phyloP scores from a whole-genome alignment of 345 rosid genomes.

The Rhizophora apiculata region DNA sequence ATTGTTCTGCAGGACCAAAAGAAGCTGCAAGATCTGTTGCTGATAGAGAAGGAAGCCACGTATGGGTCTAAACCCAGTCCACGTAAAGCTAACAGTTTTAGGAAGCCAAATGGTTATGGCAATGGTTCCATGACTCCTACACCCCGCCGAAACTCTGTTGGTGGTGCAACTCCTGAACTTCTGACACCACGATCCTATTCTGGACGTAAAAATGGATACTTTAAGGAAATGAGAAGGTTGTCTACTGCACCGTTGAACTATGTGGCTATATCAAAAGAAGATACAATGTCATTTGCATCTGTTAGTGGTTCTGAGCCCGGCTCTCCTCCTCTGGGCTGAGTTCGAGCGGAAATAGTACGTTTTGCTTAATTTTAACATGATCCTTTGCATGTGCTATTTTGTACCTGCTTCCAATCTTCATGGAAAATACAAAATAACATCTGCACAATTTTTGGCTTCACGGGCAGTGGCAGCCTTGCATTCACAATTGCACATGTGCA shows the following conservation, averaged over 20 bases:
- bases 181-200: slow-evolving; percentile 90
- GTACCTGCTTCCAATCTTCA: not conserved
- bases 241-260: slow-evolving; percentile 78
- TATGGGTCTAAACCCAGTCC: slow-evolving; percentile 97
- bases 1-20: slow-evolving; percentile 70
- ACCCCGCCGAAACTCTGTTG: slow-evolving; percentile 74
- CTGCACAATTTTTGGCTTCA: no score
- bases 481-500: not conserved
- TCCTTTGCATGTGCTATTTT: not conserved
- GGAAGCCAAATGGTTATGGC: slow-evolving; percentile 77
- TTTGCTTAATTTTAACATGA: not conserved
- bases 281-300: slow-evolving; percentile 82
- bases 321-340: slow-evolving; percentile 70
- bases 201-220: slow-evolving; percentile 84
- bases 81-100: slow-evolving; percentile 76
- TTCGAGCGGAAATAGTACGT: slow-evolving; percentile 27
- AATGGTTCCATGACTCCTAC: slow-evolving; percentile 89
- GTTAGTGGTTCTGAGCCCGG: slow-evolving; percentile 75
- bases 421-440: no score
- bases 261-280: slow-evolving; percentile 85
- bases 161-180: slow-evolving; percentile 72
- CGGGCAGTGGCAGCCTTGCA: not conserved
- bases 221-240: slow-evolving; percentile 79
- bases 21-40: slow-evolving; percentile 86
- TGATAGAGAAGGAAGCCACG: slow-evolving; percentile 77